Base-by-base conservation (phyloP, 345 rosid species). In the Clausena lansium region DNA sequence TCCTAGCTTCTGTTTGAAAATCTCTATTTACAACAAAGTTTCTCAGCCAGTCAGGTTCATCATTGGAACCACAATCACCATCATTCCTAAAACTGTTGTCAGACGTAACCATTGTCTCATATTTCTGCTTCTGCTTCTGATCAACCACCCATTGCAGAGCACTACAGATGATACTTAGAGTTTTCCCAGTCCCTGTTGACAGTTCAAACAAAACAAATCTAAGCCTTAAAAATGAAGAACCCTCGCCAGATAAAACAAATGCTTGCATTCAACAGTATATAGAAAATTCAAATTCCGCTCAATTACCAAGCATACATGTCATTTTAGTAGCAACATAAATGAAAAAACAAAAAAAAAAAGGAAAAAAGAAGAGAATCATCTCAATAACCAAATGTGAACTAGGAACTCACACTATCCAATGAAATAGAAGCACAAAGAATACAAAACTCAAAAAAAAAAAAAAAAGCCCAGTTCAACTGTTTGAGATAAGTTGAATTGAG, bases 31-130 rank as follows among this genome's bases (percentile, higher is more conserved):
- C 77, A 32, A 84, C 88, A 77, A 92, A 93, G 81, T 87, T 83
- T 74, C 85, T 86, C 81, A 95, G 78, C 99, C 99, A 95, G 70
- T 89, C 93, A 20, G 98, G 99, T 73, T 93, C 99, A 81, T 93
- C 94, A 7, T 87, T 88, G 2, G 83, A 81, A 74, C 83, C 80
- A 55, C 66, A 39, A 57, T 77, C 58, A 75, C 54, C 79, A 47
- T 54, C 82, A 32, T 80, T 73, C 4, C 33, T 66, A 58, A 19
- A 59, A 71, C 78, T 75, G 62, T 50, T 57, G 54, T 67, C 75
- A 63, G 81, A 63, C 13, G 75, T 73, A 68, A 66, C 64, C 36
- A 32, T 69, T 64, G 32, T 24, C 55, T 83, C 83, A n/a, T 80
- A 77, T 67, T 77, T 76, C 58, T 35, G 59, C 67, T 87, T 85